Evolutionary conservation across 2,329 filamentous ascomycete genomes (phyloP).

Genomic region (Eutypa lata): DNA sequence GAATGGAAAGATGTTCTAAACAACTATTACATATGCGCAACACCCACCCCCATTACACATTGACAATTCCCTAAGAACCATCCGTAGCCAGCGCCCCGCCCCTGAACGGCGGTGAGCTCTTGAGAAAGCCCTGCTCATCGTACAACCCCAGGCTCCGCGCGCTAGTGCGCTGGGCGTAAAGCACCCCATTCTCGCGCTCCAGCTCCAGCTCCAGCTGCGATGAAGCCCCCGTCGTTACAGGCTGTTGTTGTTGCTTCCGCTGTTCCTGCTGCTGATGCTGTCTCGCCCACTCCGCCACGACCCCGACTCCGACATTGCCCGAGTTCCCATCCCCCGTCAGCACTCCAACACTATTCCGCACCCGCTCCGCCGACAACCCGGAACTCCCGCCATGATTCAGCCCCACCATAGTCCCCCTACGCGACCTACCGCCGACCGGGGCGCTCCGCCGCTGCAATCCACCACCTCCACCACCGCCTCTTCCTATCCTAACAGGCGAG

Average conservation of each 20-base stretch:
- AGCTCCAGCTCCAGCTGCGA: conserved; percentile 14
- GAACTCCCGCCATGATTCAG: not conserved
- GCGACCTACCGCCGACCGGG: not conserved
- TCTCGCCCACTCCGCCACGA: not conserved
- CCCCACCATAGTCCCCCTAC: too few relatives aligned
- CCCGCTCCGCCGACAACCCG: conserved; percentile 15
- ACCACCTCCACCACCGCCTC: not conserved
- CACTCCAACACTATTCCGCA: conserved; percentile 13
- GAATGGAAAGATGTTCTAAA: not conserved
- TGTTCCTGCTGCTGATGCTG: not conserved
- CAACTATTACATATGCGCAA: conserved; percentile 2
- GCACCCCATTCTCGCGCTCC: conserved; percentile 7
- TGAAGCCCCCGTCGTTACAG: conserved; percentile 11
- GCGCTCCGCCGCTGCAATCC: not conserved
- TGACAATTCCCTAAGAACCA: too few relatives aligned
- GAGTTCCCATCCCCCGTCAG: conserved; percentile 1
- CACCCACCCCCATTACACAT: not conserved
- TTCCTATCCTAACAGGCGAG: not conserved
- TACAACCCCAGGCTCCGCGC: conserved; percentile 20
- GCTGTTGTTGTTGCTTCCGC: not conserved
- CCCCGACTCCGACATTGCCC: not conserved
- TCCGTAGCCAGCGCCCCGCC: not conserved
- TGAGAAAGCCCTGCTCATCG: conserved; percentile 22
- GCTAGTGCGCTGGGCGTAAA: conserved; percentile 7
- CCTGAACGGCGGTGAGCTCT: conserved; percentile 9